phyloP scores from a whole-genome alignment of 352 stramenopile species.

The Phytophthora rubi region DNA sequence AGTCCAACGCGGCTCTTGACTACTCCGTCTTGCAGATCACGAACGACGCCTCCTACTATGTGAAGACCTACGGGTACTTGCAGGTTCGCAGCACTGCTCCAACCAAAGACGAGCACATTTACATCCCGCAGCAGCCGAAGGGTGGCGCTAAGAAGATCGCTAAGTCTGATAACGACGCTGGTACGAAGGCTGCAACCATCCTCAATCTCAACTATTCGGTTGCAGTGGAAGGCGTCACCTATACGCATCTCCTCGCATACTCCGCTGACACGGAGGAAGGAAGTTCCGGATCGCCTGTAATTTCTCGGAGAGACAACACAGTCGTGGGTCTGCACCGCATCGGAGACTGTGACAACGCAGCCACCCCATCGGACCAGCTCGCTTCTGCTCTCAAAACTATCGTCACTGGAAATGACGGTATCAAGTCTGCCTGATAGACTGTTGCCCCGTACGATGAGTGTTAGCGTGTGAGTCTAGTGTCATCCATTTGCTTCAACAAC shows the following conservation, averaged over 20 bases:
- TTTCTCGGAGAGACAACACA: constrained; percentile 54
- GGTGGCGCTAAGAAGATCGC: constrained; percentile 66
- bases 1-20: constrained; percentile 56
- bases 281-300: constrained; percentile 67
- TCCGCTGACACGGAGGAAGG: constrained; percentile 71
- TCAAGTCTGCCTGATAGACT: constrained; percentile 34
- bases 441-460: not conserved
- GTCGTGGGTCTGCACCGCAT: constrained; percentile 81
- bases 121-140: constrained; percentile 70
- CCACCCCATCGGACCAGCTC: constrained; percentile 33
- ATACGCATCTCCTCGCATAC: constrained; percentile 59
- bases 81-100: constrained; percentile 56
- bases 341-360: constrained; percentile 73
- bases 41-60: constrained; percentile 35
- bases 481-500: constrained; percentile 14
- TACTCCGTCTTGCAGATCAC: constrained; percentile 64
- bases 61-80: constrained; percentile 64
- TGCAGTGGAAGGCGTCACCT: constrained; percentile 40
- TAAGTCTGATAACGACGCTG: constrained; percentile 46
- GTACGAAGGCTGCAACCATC: constrained; percentile 29
- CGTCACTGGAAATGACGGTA: constrained; percentile 42
- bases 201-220: constrained; percentile 44
- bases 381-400: constrained; percentile 27
- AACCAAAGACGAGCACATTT: constrained; percentile 56
- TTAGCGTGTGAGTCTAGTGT: constrained; percentile 15